These are phyloP conservation scores for Penicillium sp. DNA, from an alignment of 2,329 filamentous ascomycete species.

Conservation along the genomic window DNA sequence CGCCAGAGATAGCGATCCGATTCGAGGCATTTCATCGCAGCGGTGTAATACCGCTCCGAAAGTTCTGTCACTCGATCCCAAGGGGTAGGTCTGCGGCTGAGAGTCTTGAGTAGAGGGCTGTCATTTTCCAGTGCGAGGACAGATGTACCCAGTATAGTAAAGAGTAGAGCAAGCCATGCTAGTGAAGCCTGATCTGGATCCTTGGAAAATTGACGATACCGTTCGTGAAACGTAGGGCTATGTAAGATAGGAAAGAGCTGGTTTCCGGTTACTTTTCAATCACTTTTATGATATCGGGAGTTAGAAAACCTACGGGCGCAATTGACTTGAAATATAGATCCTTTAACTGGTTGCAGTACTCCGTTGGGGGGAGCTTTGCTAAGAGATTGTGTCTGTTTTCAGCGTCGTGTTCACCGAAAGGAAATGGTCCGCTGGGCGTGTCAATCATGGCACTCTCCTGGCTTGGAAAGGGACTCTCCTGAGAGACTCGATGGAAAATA, in stretches of 20 bases:
- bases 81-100: constrained; percentile 22
- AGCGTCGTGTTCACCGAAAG: not conserved
- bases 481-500: not conserved
- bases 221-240: constrained; percentile 28
- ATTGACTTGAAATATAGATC: not conserved
- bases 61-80: constrained; percentile 24
- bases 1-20: constrained; percentile 33
- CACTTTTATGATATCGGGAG: not conserved
- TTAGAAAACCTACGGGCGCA: not conserved
- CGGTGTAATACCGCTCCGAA: constrained; percentile 26
- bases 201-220: constrained; percentile 25
- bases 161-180: constrained; percentile 24
- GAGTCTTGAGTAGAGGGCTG: constrained; percentile 25
- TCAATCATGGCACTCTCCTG: not conserved
- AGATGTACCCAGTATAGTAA: constrained; percentile 22
- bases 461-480: not conserved
- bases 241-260: constrained; percentile 32
- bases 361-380: not conserved
- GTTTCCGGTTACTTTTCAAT: not conserved
- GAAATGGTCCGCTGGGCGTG: not conserved
- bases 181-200: constrained; percentile 22
- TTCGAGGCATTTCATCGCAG: constrained; percentile 33
- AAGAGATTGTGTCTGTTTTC: not conserved
- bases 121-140: constrained; percentile 25
- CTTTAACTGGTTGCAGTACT: not conserved